Evolutionary conservation across 345 rosid genomes (phyloP).

Genomic region (Corchorus capsularis): DNA sequence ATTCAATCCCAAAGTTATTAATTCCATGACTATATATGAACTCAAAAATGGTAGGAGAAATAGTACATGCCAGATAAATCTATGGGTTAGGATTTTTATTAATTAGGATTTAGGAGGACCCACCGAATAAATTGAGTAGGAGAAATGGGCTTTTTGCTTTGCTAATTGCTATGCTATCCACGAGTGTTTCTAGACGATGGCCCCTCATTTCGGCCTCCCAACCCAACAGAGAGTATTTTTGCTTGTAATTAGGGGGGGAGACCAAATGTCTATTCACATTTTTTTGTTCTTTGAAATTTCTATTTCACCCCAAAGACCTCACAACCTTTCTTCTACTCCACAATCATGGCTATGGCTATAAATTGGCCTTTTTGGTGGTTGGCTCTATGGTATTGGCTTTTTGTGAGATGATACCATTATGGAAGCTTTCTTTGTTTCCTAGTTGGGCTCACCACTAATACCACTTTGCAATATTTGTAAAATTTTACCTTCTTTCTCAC

Average conservation of each 20-base stretch:
- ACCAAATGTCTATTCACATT: too few relatives aligned
- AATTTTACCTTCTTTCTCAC: background rate
- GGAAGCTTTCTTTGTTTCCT: background rate
- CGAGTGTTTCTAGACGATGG: background rate
- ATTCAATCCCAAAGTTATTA: background rate
- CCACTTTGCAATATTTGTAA: background rate
- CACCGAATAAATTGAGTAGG: background rate
- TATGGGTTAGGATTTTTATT: background rate
- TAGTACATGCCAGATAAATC: background rate
- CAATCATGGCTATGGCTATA: too few relatives aligned
- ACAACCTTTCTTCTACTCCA: too few relatives aligned
- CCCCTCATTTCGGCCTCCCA: background rate
- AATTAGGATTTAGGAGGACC: background rate
- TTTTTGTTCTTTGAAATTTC: too few relatives aligned
- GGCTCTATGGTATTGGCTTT: background rate
- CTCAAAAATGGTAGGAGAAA: background rate
- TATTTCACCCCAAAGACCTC: too few relatives aligned
- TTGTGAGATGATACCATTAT: background rate
- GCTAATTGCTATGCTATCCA: background rate
- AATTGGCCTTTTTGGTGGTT: background rate
- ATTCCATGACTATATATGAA: background rate
- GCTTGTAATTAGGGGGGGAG: background rate
- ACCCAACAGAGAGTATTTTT: background rate
- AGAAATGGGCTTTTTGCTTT: background rate
- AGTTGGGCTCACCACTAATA: slow-evolving; percentile 2